These are phyloP conservation scores for Tolypocladium ophioglossoides DNA, from an alignment of 2,329 filamentous ascomycete genomes.

Conservation along the genomic window DNA sequence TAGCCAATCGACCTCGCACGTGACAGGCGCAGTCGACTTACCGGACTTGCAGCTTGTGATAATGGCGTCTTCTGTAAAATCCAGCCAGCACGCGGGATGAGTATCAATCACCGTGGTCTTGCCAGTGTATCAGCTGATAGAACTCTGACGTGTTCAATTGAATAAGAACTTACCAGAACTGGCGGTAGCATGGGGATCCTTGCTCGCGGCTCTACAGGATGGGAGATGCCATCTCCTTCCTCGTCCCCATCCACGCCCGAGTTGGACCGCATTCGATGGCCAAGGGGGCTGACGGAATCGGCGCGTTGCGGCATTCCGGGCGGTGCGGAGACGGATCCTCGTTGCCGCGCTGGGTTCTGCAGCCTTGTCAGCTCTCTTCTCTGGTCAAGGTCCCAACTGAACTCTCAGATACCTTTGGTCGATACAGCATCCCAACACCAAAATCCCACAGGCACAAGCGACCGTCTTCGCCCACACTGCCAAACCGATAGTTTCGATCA, in stretches of 20 bases:
- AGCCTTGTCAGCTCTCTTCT: background rate
- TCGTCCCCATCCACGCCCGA: slow-evolving; percentile 50
- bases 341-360: slow-evolving; percentile 24
- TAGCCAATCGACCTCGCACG: slow-evolving; percentile 4
- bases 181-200: slow-evolving; percentile 80
- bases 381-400: background rate
- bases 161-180: slow-evolving; percentile 57
- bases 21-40: slow-evolving; percentile 32
- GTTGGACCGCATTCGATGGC: slow-evolving; percentile 55
- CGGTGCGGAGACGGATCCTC: slow-evolving; percentile 42
- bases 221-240: slow-evolving; percentile 53
- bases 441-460: slow-evolving; percentile 93
- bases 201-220: slow-evolving; percentile 76
- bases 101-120: slow-evolving; percentile 74
- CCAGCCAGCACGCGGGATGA: slow-evolving; percentile 80
- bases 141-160: background rate
- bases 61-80: slow-evolving; percentile 89
- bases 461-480: slow-evolving; percentile 91
- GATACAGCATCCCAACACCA: slow-evolving; percentile 88
- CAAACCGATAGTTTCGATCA: slow-evolving; percentile 88
- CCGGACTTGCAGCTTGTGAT: slow-evolving; percentile 87
- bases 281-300: slow-evolving; percentile 51
- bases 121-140: slow-evolving; percentile 1
- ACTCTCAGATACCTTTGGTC: slow-evolving; percentile 51
- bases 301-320: slow-evolving; percentile 39